Evolutionary conservation across 1,139 yeast species (phyloP).

Genomic region (Magnusiomyces suaveolens): DNA sequence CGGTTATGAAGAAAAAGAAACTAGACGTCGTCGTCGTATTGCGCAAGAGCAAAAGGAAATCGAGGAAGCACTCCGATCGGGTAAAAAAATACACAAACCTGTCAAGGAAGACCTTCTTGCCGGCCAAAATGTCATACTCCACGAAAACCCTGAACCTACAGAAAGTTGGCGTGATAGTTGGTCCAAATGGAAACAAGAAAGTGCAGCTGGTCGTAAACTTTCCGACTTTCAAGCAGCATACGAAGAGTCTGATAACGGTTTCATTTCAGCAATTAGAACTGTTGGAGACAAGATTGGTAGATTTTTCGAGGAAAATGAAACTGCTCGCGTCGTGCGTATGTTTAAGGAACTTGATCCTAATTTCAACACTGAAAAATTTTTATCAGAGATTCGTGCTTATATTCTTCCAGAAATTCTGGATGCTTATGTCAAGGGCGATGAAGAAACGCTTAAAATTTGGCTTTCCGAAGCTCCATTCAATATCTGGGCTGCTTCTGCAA

Average conservation of each 20-base stretch:
- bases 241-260: conserved; percentile 91
- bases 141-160: conserved; percentile 67
- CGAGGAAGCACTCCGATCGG: conserved; percentile 53
- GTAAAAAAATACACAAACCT: conserved; percentile 47
- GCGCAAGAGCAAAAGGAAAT: conserved; percentile 29
- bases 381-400: conserved; percentile 78
- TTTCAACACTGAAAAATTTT: conserved; percentile 72
- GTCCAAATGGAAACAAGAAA: conserved; percentile 41
- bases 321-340: conserved; percentile 78
- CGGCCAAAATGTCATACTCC: conserved; percentile 72
- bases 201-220: conserved; percentile 59
- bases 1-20: conserved; percentile 81
- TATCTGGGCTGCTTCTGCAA: conserved; percentile 89
- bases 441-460: conserved; percentile 75
- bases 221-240: conserved; percentile 53
- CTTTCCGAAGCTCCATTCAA: conserved; percentile 94
- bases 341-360: conserved; percentile 86
- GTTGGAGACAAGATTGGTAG: conserved; percentile 74
- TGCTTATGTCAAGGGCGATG: conserved; percentile 91
- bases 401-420: conserved; percentile 93
- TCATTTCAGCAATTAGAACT: conserved; percentile 72
- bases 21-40: conserved; percentile 60
- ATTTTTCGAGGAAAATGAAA: conserved; percentile 91
- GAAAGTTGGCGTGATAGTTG: conserved; percentile 57
- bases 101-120: conserved; percentile 79